phyloP scores from a whole-genome alignment of 371 early-diverging fungal genomes.

The Furculomyces boomerangus region DNA sequence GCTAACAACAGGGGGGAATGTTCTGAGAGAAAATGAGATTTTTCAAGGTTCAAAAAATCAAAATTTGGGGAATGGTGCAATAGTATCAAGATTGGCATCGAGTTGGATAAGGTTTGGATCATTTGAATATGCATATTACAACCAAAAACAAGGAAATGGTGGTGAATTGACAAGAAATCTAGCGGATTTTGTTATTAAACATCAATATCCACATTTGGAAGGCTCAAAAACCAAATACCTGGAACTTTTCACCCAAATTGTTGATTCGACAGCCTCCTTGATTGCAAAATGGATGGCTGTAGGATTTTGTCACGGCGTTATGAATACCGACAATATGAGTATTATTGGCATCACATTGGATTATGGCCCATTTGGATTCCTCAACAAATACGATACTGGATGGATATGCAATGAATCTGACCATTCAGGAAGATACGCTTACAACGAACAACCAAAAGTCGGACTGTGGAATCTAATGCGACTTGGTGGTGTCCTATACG shows the following conservation, averaged over 20 bases:
- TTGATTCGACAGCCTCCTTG: constrained; percentile 49
- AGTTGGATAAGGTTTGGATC: constrained; percentile 80
- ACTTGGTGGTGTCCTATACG: constrained; percentile 45
- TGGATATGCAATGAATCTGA: constrained; percentile 67
- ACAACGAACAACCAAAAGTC: constrained; percentile 65
- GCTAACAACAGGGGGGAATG: not conserved
- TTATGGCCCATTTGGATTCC: constrained; percentile 74
- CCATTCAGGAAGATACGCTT: constrained; percentile 44
- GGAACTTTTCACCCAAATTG: constrained; percentile 37
- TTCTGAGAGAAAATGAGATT: not conserved
- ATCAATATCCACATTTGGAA: constrained; percentile 10
- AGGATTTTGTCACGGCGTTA: constrained; percentile 74
- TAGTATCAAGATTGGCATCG: constrained; percentile 60
- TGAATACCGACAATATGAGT: constrained; percentile 88
- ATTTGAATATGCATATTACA: constrained; percentile 55
- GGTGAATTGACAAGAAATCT: constrained; percentile 31
- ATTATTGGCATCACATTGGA: constrained; percentile 67
- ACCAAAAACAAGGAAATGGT: constrained; percentile 39
- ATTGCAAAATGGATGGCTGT: constrained; percentile 75
- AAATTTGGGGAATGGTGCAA: constrained; percentile 47
- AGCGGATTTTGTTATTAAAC: constrained; percentile 48
- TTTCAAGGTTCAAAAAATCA: constrained; percentile 27
- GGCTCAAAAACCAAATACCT: not conserved
- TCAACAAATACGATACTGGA: constrained; percentile 64
- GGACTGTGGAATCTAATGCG: constrained; percentile 63